These are phyloP conservation scores for Cochlearia excelsa DNA, from an alignment of 345 rosid genomes.

Conservation along the genomic window DNA sequence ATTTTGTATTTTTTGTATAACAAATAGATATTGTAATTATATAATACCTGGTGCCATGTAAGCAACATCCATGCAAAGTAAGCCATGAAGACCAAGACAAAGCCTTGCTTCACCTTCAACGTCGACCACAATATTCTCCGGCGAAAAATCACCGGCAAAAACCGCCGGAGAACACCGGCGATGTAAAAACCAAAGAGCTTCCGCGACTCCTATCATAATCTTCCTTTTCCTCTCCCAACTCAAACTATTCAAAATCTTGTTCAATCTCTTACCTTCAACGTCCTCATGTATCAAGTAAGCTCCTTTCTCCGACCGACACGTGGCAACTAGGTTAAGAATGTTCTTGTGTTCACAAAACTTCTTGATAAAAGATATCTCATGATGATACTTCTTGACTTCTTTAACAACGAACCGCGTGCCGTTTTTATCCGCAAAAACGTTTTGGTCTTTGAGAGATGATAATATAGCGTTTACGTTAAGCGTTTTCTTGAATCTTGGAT, in stretches of 20 bases:
- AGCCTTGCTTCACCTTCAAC: conserved; percentile 50
- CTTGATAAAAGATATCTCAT: conserved; percentile 38
- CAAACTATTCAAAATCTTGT: conserved; percentile 43
- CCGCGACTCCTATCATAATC: conserved; percentile 56
- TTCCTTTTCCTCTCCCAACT: conserved; percentile 62
- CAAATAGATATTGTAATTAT: conserved; percentile 5
- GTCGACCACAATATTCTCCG: conserved; percentile 54
- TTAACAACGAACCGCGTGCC: conserved; percentile 43
- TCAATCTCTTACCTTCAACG: conserved; percentile 51
- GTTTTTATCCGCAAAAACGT: conserved; percentile 37
- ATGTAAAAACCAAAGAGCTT: conserved; percentile 66
- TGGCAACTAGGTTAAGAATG: conserved; percentile 50
- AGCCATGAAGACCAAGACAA: conserved; percentile 41
- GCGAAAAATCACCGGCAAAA: conserved; percentile 49
- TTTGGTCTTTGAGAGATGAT: conserved; percentile 45
- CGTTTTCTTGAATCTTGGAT: conserved; percentile 44
- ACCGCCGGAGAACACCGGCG: conserved; percentile 36
- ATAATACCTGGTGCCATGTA: conserved; percentile 63
- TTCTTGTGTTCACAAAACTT: conserved; percentile 53
- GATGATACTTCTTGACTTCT: conserved; percentile 44
- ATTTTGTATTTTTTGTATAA: neutral
- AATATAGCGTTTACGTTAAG: conserved; percentile 43
- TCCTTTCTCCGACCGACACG: conserved; percentile 49
- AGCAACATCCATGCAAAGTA: conserved; percentile 33
- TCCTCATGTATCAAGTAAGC: conserved; percentile 54